Base-by-base conservation (phyloP, 164 flowering plant species). In the Dillenia turbinata region DNA sequence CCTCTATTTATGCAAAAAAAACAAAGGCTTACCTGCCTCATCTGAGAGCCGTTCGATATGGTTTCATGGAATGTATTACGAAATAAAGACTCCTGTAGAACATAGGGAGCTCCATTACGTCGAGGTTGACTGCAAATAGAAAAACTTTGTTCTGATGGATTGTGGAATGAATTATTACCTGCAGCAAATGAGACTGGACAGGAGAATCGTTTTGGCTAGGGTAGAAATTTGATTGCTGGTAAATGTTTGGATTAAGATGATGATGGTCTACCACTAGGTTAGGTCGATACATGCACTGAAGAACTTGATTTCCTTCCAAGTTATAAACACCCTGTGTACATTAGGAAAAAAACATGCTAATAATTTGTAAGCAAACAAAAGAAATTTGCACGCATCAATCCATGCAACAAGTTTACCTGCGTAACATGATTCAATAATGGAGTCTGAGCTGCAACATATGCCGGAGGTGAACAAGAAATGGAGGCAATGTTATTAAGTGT, bases 261-360 rank as follows among this genome's bases (percentile, higher is more conserved):
- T 69, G 68, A 48, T 69, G 66, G 49, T 69, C 53, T 11, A 65
- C 61, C 10, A 66, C 47, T 54, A 63, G 60, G 44, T 71, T 56
- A 44, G 71, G 73, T 56, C 60, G 71, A 54, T 63, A 72, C 71
- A 72, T 64, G 69, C 69, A 57, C 12, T 69, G 71, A 33, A 66
- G 66, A 50, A 64, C 68, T 49, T 72, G 73, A 61, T 63, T 69
- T 44, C 67, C 69, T 57, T 72, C 76, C 43, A 76, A 66, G 52
- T 60, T 63, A 59, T 56, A 76, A 50, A 76, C 43, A 13, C 70
- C 73, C 79, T 76, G 67, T 9, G 13, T 33, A 5, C 40, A 46
- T 56, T n/a, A 12, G 48, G 47, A 33, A 26, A 49, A 49, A 11
- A 54, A 11, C 1, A 53, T 14, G 9, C 15, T 26, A 54, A 47